These are phyloP conservation scores for Camillea tinctor DNA, from an alignment of 2,329 filamentous ascomycete genomes.

Conservation along the genomic window DNA sequence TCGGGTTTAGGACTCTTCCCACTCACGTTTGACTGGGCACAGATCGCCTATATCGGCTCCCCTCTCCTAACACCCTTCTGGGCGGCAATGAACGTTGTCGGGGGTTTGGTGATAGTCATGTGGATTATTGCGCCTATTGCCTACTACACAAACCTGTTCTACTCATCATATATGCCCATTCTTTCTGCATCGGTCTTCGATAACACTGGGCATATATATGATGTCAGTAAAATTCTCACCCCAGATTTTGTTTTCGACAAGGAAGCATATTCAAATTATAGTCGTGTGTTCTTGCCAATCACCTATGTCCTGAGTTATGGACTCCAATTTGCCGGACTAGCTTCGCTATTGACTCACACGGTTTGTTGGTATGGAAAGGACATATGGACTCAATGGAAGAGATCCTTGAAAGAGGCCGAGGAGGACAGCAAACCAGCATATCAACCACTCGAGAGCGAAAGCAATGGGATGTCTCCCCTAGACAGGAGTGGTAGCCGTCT, in stretches of 20 bases:
- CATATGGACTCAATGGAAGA: slow-evolving; percentile 74
- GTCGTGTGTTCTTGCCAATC: slow-evolving; percentile 79
- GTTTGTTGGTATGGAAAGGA: slow-evolving; percentile 81
- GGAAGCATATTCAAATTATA: slow-evolving; percentile 76
- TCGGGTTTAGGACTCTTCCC: slow-evolving; percentile 83
- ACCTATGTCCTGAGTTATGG: slow-evolving; percentile 87
- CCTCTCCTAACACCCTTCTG: slow-evolving; percentile 82
- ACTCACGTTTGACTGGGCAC: slow-evolving; percentile 87
- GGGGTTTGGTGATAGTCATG: slow-evolving; percentile 77
- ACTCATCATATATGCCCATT: slow-evolving; percentile 83
- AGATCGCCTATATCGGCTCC: slow-evolving; percentile 84
- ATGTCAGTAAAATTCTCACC: slow-evolving; percentile 78
- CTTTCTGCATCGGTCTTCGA: slow-evolving; percentile 83
- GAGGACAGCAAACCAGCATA: slow-evolving; percentile 52
- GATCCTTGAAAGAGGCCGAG: slow-evolving; percentile 63
- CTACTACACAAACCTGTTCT: slow-evolving; percentile 78
- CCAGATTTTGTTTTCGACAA: slow-evolving; percentile 75
- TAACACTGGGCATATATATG: slow-evolving; percentile 75
- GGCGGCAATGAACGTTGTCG: slow-evolving; percentile 82
- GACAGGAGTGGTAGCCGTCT: slow-evolving; percentile 17
- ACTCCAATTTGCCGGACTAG: slow-evolving; percentile 79
- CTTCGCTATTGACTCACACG: slow-evolving; percentile 78
- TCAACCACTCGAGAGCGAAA: slow-evolving; percentile 42
- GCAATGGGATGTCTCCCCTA: slow-evolving; percentile 21
- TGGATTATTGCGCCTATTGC: slow-evolving; percentile 79